Base-by-base conservation (phyloP, 768 basidiomycete genomes). In the Hysterangium stoloniferum region DNA sequence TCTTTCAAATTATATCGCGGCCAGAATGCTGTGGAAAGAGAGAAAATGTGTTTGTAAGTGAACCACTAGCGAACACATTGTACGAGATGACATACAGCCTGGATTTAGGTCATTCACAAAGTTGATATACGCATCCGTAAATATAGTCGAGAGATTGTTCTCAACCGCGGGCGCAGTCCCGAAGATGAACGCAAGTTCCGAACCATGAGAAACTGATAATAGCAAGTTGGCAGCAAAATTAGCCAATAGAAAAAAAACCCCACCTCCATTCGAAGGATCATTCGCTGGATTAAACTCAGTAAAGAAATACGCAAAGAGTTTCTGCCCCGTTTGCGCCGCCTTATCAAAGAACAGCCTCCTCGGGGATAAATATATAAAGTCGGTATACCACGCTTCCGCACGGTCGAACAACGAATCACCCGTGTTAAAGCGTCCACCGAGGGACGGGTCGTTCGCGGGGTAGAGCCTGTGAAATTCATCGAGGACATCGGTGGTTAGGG, bases 331-430 rank as follows among this genome's bases (percentile, higher is more conserved):
- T 0, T 66, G 54, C 2, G 78, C 69, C 0, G 71, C 78, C 36
- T 72, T 66, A 20, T 73, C 64, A 52, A 78, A 74, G 47, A 80
- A 75, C 37, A 74, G 63, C 33, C 79, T 64, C 27, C 78, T 58
- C 0, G 76, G 69, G 0, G 72, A 67, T 28, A 80, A 63, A 59
- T 70, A 82, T 75, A 79, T 80, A 46, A 69, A 64, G 53, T 76
- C 77, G 1, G 75, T 76, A 55, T 81, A 82, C 74, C 76, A 82
- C 0, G 78, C 67, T 38, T 63, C 73, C 0, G 69, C 74, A 38
- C 79, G 62, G 56, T 82, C 79, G 48, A 77, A 82, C 6, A 82
- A 64, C 7, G 73, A 74, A 58, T 82, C 77, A 0, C 80, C 79
- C 0, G 77, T 82, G 50, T 75, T 73, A 65, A 78, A 80, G 0